Evolutionary conservation across 169 alveolate species (phyloP).

Genomic region (Eimeria brunetti): DNA sequence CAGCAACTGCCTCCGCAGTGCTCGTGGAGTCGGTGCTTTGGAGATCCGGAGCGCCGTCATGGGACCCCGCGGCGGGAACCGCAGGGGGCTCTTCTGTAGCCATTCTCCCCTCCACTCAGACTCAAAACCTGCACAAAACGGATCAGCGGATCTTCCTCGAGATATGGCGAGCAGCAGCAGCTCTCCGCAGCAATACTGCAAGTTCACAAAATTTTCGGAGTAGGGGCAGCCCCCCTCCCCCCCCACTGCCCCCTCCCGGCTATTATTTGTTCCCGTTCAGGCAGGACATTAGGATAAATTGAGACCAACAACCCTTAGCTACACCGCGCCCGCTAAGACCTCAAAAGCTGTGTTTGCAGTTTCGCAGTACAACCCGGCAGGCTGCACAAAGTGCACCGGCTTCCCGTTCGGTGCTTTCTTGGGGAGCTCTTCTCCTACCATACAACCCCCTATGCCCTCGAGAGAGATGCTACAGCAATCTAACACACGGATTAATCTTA

Average conservation of each 20-base stretch:
- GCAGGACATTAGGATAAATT: background rate
- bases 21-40: background rate
- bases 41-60: constrained; percentile 19
- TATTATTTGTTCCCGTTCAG: background rate
- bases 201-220: background rate
- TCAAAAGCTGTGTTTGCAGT: background rate
- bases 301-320: background rate
- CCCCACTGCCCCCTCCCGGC: background rate
- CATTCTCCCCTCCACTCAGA: constrained; percentile 47
- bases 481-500: background rate
- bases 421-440: background rate
- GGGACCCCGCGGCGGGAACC: constrained; percentile 32
- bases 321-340: background rate
- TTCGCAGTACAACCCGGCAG: background rate
- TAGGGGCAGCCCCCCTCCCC: background rate
- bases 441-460: background rate
- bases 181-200: background rate
- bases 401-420: background rate
- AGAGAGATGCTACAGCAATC: background rate
- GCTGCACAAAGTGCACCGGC: background rate
- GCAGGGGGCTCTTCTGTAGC: constrained; percentile 52
- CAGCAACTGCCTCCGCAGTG: constrained; percentile 50
- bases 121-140: background rate
- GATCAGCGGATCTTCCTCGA: background rate
- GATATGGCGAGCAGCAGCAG: constrained; percentile 13